Evolutionary conservation across 441 rosid species (phyloP).

Genomic region (Rhodomyrtus psidioides): DNA sequence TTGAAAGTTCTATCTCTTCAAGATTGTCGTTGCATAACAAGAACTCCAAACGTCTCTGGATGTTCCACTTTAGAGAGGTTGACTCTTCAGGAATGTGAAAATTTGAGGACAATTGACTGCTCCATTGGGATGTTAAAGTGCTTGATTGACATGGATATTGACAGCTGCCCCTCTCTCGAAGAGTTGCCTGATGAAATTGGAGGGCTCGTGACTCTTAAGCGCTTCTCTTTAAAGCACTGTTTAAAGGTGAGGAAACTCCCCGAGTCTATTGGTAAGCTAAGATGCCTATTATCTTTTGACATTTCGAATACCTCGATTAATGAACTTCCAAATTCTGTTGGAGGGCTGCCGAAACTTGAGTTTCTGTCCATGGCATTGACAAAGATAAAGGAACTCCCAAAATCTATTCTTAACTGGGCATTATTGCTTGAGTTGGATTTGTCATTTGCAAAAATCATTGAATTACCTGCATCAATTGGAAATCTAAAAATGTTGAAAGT

Average conservation of each 20-base stretch:
- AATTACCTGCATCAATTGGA: not conserved
- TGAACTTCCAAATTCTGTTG: not conserved
- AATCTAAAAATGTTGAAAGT: not conserved
- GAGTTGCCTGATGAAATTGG: not conserved
- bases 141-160: not conserved
- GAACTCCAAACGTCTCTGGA: not conserved
- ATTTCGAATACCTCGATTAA: not conserved
- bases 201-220: not conserved
- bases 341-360: not conserved
- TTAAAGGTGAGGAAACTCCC: not conserved
- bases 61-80: not conserved
- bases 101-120: not conserved
- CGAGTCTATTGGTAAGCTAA: not conserved
- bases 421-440: not conserved
- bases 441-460: not conserved
- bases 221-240: not conserved
- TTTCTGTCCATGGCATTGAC: not conserved
- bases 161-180: not conserved
- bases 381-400: not conserved
- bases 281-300: not conserved
- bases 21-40: not conserved
- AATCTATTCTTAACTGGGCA: not conserved
- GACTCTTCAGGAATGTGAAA: not conserved
- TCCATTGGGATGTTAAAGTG: not conserved
- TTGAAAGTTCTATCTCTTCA: conserved; percentile 3